These are phyloP conservation scores for Ascochyta lentis DNA, from an alignment of 2,329 filamentous ascomycete genomes.

Conservation along the genomic window DNA sequence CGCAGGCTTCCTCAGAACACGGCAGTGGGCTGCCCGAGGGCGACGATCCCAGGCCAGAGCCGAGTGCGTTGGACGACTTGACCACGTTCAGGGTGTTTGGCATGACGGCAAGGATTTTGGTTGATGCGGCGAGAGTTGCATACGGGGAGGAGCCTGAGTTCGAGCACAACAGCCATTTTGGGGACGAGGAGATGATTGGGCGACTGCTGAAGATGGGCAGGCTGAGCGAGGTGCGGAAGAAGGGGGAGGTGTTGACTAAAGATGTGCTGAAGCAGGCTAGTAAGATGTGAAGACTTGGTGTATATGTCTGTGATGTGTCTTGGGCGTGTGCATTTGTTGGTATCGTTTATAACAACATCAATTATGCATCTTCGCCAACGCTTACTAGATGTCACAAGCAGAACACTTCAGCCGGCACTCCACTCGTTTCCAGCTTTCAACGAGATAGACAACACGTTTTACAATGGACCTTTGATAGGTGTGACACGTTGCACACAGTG, in stretches of 20 bases:
- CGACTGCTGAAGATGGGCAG: conserved; percentile 63
- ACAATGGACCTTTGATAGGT: too few relatives aligned
- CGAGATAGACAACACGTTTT: too few relatives aligned
- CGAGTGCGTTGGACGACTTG: conserved; percentile 47
- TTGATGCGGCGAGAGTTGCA: conserved; percentile 85
- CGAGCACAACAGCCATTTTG: conserved; percentile 71
- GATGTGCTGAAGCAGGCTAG: conserved; percentile 59
- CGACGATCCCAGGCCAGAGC: conserved; percentile 48
- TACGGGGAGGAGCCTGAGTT: conserved; percentile 86
- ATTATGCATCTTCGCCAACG: too few relatives aligned
- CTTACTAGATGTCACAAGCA: too few relatives aligned
- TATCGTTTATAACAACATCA: too few relatives aligned
- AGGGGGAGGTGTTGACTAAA: conserved; percentile 60
- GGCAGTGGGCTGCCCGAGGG: conserved; percentile 18
- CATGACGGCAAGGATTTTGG: conserved; percentile 89
- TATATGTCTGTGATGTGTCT: background rate
- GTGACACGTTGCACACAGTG: too few relatives aligned
- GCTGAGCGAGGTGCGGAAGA: conserved; percentile 58
- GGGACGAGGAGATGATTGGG: conserved; percentile 71
- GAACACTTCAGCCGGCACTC: too few relatives aligned
- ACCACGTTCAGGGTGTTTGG: conserved; percentile 86
- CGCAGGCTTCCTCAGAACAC: background rate
- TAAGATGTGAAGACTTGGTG: conserved; percentile 48
- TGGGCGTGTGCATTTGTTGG: too few relatives aligned
- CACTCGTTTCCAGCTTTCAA: too few relatives aligned